Percentiles rank a stretch among this genome's conserved stretches.
Evolutionary conservation across 306 rosid genomes (phyloP).

Genomic region (Casuarina glauca): DNA sequence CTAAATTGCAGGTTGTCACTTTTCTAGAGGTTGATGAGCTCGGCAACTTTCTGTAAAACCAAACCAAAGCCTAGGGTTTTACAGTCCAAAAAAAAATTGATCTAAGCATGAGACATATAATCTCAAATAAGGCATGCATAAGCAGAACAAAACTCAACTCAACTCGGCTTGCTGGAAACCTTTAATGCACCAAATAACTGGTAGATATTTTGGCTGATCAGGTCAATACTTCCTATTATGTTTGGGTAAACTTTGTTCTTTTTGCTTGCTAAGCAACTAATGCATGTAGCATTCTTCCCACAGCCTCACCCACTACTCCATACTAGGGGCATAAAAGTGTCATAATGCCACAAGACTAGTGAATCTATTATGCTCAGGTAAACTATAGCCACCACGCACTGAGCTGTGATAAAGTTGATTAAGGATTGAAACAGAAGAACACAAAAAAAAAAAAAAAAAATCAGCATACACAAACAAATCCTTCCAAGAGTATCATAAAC

Average conservation of each 20-base stretch:
- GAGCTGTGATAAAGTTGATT: background rate
- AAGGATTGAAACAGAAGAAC: background rate
- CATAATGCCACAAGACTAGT: background rate
- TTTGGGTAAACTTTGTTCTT: background rate
- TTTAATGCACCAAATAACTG: background rate
- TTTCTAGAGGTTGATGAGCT: background rate
- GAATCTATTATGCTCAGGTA: background rate
- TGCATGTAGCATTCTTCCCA: background rate
- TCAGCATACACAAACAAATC: slow-evolving; percentile 15
- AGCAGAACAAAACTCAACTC: background rate
- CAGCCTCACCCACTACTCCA: background rate
- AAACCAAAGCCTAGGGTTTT: background rate
- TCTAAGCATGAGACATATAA: background rate
- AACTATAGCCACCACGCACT: background rate
- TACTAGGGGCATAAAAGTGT: background rate
- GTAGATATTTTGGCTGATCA: background rate
- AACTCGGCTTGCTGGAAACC: background rate
- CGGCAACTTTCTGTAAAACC: background rate
- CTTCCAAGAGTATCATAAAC: slow-evolving; percentile 27
- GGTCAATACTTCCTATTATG: background rate
- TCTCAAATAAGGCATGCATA: background rate
- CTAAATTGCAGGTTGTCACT: background rate
- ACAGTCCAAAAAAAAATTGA: slow-evolving; percentile 4
- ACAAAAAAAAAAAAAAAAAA: background rate
- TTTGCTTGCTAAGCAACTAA: background rate